Evolutionary conservation across 768 basidiomycete genomes (phyloP), one percentile per base, ranked within the genome.

Genomic region (Amanita exitialis): DNA sequence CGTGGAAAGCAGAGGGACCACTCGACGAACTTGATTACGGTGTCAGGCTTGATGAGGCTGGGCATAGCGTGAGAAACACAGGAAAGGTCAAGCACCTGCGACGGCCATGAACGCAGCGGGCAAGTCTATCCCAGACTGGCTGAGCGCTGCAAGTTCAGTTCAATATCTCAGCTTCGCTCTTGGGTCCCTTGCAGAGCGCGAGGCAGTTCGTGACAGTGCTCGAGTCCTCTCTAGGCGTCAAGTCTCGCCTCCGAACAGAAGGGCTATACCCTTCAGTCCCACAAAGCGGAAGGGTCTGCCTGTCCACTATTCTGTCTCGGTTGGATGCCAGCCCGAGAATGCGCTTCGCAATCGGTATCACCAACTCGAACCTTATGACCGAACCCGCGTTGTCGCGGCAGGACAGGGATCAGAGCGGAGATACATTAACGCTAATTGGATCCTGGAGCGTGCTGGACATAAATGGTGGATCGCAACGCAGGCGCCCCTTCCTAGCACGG

Each of bases 401-500:
- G 56, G 59, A 34, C 15, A 59, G 61, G 34, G 59, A 56, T 47
- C 51, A 23, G 52, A 59, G 16, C 75, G 75, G 10, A 66, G 77
- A 44, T 94, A 93, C 63, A 62, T 94, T 32, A 92, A 94, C 58
- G 91, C 85, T 12, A 89, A 77, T 59, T 92, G 90, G 85, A 82
- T 92, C n/a, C 70, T 75, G 41, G 91, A 93, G 61, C 66, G 72
- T 23, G 75, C 69, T 45, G 86, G 90, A 6, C 74, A 74, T 28
- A 86, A 81, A 59, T 82, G 79, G 79, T 90, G 89, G 86, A 86
- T 93, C 52, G 88, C 89, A 2, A 76, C 87, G 0, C 90, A 93
- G 61, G 91, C 90, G 0, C 89, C 91, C 0, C 66, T 90, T 30
- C 78, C 74, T 4, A 61, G 69, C 44, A 88, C 90, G 0, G 72